Evolutionary conservation across 192 early-diverging fungal genomes (phyloP), one percentile per base, ranked within the genome.

Genomic region (Oehlia diaphana): DNA sequence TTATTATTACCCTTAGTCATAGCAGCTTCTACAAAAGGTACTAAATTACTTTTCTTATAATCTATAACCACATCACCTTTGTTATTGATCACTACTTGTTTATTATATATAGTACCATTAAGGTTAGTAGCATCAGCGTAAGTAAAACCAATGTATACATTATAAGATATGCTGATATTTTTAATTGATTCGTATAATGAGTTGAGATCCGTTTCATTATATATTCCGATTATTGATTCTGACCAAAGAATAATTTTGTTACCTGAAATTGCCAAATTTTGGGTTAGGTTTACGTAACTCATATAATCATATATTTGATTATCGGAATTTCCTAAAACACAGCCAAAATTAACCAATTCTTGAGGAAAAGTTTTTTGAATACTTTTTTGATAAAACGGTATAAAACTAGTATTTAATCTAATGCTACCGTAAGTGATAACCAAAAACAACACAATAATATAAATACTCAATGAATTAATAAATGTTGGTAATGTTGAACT

Each of bases 1-100:
- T 66, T 71, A 58, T 82, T 64, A 10, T 81, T 80, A 28, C 87
- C 87, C 14, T 83, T 65, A 37, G 66, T 53, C 7, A 71, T 23
- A 8, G 79, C 66, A 2, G 79, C 81, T 64, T 88, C 87, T 13
- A 85, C 77, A 65, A 84, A 81, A 9, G 81, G 68, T 44, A 88
- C 87, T 12, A 85, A 83, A 58, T 86, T 72, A 3, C 83, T 81
- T 64, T 88, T 88, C 13, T 82, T 80, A 80, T 88, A 88, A 33
- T 83, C 79, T 42, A 86, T 76, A 23, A 78, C 74, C 9, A 88
- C 72, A 1, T 86, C 68, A 9, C 87, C 87, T 3, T 77, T 72
- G 28, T 81, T 76, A 16, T 78, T 79, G 58, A 86, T 76, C 4
- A 88, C 61, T 10, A 79, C 81, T 44, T 83, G 78, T 66, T 83